Conservation (phyloP, 257 asterid species). For the Cordia subcordata region DNA sequence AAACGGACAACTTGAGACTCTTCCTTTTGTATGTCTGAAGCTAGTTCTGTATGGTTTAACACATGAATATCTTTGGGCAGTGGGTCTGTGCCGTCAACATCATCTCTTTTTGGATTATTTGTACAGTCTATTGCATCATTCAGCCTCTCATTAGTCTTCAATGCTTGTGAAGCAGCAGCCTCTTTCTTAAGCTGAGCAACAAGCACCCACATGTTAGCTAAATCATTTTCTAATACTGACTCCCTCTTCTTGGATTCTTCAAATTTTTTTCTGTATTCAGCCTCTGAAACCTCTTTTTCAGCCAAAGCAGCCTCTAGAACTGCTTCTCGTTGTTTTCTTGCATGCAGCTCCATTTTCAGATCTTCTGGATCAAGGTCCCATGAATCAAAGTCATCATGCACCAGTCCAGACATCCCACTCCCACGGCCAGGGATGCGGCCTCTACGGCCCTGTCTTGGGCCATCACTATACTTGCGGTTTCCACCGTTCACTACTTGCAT, state of each 20-base stretch:
- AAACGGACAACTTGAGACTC: conserved; percentile 86
- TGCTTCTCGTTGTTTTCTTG: conserved; percentile 80
- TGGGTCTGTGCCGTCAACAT: conserved; percentile 34
- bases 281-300: conserved; percentile 79
- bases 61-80: conserved; percentile 29
- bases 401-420: conserved; percentile 48
- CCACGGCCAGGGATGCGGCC: conserved; percentile 52
- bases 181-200: conserved; percentile 92
- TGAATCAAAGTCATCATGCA: conserved; percentile 58
- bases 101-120: conserved; percentile 33
- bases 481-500: conserved; percentile 35
- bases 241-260: conserved; percentile 91
- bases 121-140: conserved; percentile 27
- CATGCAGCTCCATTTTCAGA: conserved; percentile 80
- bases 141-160: conserved; percentile 33
- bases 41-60: conserved; percentile 28
- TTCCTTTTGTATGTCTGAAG: conserved; percentile 47
- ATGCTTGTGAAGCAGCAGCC: conserved; percentile 36
- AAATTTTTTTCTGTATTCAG: conserved; percentile 66
- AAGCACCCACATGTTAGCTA: conserved; percentile 99
- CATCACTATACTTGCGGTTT: conserved; percentile 55
- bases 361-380: conserved; percentile 80
- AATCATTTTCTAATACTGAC: conserved; percentile 83
- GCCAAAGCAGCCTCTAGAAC: conserved; percentile 83
- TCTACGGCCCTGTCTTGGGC: conserved; percentile 50